Evolutionary conservation across 176 grass and related monocot genomes (phyloP).

Genomic region (Oryza officinalis): DNA sequence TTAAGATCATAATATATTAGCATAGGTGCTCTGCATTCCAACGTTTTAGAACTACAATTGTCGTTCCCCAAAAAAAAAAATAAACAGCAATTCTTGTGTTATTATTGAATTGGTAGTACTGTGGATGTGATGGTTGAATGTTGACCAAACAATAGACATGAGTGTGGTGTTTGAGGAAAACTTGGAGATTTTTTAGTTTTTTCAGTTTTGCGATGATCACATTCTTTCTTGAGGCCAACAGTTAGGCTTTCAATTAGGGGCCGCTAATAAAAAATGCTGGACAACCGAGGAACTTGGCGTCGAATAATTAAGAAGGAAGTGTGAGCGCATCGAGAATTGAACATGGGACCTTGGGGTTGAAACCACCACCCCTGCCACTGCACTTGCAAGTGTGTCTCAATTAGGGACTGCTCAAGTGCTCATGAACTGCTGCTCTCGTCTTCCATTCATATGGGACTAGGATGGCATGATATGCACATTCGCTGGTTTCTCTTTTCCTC

Average conservation of each 20-base stretch:
- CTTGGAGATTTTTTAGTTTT: neutral
- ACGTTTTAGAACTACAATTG: neutral
- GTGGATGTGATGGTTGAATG: neutral
- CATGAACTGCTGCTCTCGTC: conserved; percentile 1
- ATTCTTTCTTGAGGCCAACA: conserved; percentile 8
- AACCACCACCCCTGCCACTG: no score
- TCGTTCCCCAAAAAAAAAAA: no score
- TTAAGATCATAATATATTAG: no score
- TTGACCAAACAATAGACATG: neutral
- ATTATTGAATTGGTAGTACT: neutral
- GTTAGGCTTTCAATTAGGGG: neutral
- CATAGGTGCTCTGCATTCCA: neutral
- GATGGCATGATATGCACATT: neutral
- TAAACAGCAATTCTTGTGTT: neutral
- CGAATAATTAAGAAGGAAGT: no score
- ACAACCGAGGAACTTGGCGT: no score
- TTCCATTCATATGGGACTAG: neutral
- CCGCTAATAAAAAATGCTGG: neutral
- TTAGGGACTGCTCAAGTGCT: neutral
- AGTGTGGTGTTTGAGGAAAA: neutral
- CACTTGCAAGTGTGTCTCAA: no score
- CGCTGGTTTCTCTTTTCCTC: neutral
- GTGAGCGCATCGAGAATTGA: no score
- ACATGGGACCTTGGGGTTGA: no score
- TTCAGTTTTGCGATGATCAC: neutral